Percentiles rank a stretch among this genome's conserved stretches.
Conservation (phyloP, 345 rosid species). For the Clarkia xantiana region DNA sequence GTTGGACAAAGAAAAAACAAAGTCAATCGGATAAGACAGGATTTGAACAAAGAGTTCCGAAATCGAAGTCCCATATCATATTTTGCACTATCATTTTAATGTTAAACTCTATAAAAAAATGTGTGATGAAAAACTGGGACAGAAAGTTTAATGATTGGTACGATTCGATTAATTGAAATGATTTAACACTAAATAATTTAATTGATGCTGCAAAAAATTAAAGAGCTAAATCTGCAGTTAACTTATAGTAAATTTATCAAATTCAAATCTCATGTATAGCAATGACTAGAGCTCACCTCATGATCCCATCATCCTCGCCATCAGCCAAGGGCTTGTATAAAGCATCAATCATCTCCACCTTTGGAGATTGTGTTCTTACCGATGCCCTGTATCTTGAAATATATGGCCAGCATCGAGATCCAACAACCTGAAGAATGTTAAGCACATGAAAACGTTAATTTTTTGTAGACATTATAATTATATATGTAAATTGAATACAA, state of each 20-base stretch:
- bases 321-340: slow-evolving; percentile 48
- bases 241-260: too few relatives aligned
- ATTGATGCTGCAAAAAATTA: too few relatives aligned
- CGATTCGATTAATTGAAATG: too few relatives aligned
- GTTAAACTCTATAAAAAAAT: too few relatives aligned
- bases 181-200: too few relatives aligned
- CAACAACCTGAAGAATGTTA: slow-evolving; percentile 53
- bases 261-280: too few relatives aligned
- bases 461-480: slow-evolving; percentile 4
- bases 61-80: too few relatives aligned
- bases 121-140: too few relatives aligned
- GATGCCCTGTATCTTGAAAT: slow-evolving; percentile 83
- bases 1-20: slow-evolving; percentile 8
- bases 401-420: slow-evolving; percentile 66
- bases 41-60: background rate
- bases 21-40: background rate
- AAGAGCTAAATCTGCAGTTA: too few relatives aligned
- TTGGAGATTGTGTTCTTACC: slow-evolving; percentile 73
- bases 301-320: slow-evolving; percentile 62
- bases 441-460: background rate
- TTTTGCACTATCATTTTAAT: too few relatives aligned
- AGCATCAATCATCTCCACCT: slow-evolving; percentile 78
- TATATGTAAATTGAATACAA: slow-evolving; percentile 1
- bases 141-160: too few relatives aligned
- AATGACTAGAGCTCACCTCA: slow-evolving; percentile 32